Evolutionary conservation across 108 stramenopile genomes (phyloP), one percentile per base, ranked within the genome.

Genomic region (Conticribra guillardii): DNA sequence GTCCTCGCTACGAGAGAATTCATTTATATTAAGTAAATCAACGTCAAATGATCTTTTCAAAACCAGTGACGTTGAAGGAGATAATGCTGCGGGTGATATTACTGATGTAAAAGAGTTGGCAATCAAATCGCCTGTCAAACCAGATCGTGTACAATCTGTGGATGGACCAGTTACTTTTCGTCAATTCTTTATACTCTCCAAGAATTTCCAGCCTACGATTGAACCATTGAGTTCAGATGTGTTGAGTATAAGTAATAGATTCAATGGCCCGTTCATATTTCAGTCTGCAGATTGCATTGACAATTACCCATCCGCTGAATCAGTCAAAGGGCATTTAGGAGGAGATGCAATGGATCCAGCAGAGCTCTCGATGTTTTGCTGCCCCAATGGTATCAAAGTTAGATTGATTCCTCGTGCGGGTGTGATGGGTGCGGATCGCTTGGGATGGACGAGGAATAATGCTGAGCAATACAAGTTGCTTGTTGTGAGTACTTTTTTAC

Each of bases 361-460:
- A n/a, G 67, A 56, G 5, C n/a, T 68, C 19, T 68, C 67, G 21
- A 30, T 41, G 28, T 68, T 68, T 68, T 68, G 67, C 27, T 57
- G 54, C 5, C 45, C 37, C 26, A 55, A 47, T 15, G 67, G 67
- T 17, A 4, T 68, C 17, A 68, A 57, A n/a, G 30, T 55, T 18
- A 15, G 55, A n/a, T 68, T 68, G 67, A 48, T 68, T 50, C 67
- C 67, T 18, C 1, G 45, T 4, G 17, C 50, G 15, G 63, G 7
- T 5, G 27, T 45, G n/a, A 45, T 4, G 15, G 67, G 17, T 2
- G 45, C 37, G 27, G 46, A 17, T 5, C 11, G 15, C 22, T 24
- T 48, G 16, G 28, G 28, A 24, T 51, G 50, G 50, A 51, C 16
- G 5, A 16, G 50, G 4, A 8, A 48, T 0, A 26, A 18, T 16